Conservation (phyloP, 2,329 filamentous ascomycete species). For the Periconia macrospinosa region DNA sequence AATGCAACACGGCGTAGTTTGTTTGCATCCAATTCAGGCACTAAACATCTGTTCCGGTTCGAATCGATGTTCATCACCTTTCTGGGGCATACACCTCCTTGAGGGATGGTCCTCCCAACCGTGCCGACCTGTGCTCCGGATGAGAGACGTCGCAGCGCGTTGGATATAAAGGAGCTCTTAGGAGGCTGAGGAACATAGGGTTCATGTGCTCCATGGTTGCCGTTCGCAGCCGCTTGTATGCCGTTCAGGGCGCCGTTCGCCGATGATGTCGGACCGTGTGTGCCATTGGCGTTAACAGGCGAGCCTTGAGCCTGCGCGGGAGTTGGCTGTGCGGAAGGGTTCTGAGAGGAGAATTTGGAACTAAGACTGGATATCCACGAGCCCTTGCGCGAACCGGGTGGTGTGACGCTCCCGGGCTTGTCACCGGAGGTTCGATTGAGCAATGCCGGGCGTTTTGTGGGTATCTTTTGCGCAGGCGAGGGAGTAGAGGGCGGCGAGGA, state of each 20-base stretch:
- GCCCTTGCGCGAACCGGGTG: slow-evolving; percentile 56
- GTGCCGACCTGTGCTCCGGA: slow-evolving; percentile 54
- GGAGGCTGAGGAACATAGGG: slow-evolving; percentile 77
- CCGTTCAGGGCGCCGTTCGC: slow-evolving; percentile 44
- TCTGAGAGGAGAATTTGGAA: slow-evolving; percentile 79
- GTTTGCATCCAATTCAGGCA: slow-evolving; percentile 75
- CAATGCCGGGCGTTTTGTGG: slow-evolving; percentile 45
- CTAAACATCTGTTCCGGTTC: slow-evolving; percentile 74
- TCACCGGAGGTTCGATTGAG: slow-evolving; percentile 46
- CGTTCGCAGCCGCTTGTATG: slow-evolving; percentile 31
- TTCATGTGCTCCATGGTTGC: slow-evolving; percentile 41
- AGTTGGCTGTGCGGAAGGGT: slow-evolving; percentile 35
- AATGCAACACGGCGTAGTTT: slow-evolving; percentile 90
- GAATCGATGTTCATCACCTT: slow-evolving; percentile 83
- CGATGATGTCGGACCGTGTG: slow-evolving; percentile 56
- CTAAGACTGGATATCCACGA: slow-evolving; percentile 96
- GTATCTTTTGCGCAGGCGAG: slow-evolving; percentile 29
- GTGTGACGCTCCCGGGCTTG: slow-evolving; percentile 31
- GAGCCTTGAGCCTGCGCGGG: slow-evolving; percentile 38
- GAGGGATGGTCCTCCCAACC: slow-evolving; percentile 56
- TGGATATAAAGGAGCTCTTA: slow-evolving; percentile 75
- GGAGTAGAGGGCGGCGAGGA: slow-evolving; percentile 18
- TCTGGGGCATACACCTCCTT: slow-evolving; percentile 76
- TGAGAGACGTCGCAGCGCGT: slow-evolving; percentile 79
- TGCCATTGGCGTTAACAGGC: slow-evolving; percentile 44